Base-by-base conservation (phyloP, 495 filamentous ascomycete species). In the Podospora pseudoanserina region DNA sequence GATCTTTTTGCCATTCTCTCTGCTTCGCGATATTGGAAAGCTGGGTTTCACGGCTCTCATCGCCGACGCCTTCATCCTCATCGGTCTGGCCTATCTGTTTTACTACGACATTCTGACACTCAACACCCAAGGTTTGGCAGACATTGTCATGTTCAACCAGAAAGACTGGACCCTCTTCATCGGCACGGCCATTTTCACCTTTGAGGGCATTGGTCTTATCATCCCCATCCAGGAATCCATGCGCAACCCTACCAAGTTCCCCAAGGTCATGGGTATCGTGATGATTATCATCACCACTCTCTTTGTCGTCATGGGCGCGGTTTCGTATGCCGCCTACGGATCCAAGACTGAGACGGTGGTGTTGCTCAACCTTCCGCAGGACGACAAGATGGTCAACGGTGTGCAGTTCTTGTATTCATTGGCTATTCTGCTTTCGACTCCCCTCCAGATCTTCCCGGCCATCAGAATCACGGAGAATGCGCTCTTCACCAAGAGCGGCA, bases 201-300 rank as follows among this genome's bases (percentile, higher is more conserved):
- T 97, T 71, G 95, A 99, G 75, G 95, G 95, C 20, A 93, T 99
- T 70, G 95, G 95, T 20, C 86, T 99, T n/a, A 97, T 99, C 79
- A 97, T 99, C 67, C 95, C 95, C 3, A 98, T 99, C 67, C 96
- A 99, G 79, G 92, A 95, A 74, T 95, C 93, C 2, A 99, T 99
- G 95, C 90, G 87, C 74, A 82, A 91, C 60, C 95, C 92, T 1
- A 83, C 88, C 63, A 92, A 96, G 73, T 97, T 99, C 75, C 92
- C 94, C 26, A 85, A 83, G 65, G 92, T 99, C 44, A 87, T 99
- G 63, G 92, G 86, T 39, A 85, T 84, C 65, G 92, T 97, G 65
- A 98, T 98, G 95, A 85, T 97, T 68, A 87, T 97, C 75, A 97
- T 98, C 75, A 93, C 91, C 16, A 82, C 91, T 71, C 86, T 99